Evolutionary conservation across 2,329 filamentous ascomycete genomes (phyloP).

Genomic region (Waltergamsia citrina): DNA sequence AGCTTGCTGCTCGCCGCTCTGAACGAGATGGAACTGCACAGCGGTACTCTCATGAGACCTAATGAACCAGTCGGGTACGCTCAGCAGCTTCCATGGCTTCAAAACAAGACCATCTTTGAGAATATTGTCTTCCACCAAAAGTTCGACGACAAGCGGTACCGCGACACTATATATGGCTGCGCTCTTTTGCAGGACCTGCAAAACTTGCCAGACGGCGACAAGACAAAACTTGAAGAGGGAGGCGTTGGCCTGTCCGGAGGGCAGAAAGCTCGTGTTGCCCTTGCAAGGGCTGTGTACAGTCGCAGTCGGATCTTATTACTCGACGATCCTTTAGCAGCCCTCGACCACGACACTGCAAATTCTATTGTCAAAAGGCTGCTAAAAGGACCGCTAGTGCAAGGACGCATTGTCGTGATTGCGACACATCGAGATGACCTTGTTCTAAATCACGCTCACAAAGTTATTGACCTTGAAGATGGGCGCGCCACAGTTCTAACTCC

Average conservation of each 20-base stretch:
- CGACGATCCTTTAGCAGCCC: conserved; percentile 53
- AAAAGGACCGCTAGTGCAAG: conserved; percentile 47
- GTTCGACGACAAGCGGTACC: conserved; percentile 46
- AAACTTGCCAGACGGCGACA: conserved; percentile 46
- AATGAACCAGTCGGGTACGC: conserved; percentile 44
- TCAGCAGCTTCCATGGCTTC: conserved; percentile 54
- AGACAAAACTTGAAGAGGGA: conserved; percentile 51
- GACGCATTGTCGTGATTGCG: conserved; percentile 66
- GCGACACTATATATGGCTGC: conserved; percentile 51
- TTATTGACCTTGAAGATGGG: conserved; percentile 60
- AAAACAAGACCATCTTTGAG: conserved; percentile 55
- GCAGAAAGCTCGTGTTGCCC: conserved; percentile 51
- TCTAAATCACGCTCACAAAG: conserved; percentile 60
- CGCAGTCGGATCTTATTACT: conserved; percentile 45
- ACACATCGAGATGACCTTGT: conserved; percentile 75
- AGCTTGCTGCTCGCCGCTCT: conserved; percentile 49
- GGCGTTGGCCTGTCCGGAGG: conserved; percentile 55
- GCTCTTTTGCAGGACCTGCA: conserved; percentile 46
- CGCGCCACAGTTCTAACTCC: conserved; percentile 38
- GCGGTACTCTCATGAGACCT: conserved; percentile 36
- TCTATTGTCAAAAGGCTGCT: conserved; percentile 53
- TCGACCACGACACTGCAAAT: conserved; percentile 53
- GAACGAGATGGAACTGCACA: conserved; percentile 57
- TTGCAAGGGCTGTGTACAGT: conserved; percentile 55
- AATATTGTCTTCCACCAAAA: conserved; percentile 55